Evolutionary conservation across 1,284 basidiomycete species (phyloP).

Genomic region (Marasmius fiardii): DNA sequence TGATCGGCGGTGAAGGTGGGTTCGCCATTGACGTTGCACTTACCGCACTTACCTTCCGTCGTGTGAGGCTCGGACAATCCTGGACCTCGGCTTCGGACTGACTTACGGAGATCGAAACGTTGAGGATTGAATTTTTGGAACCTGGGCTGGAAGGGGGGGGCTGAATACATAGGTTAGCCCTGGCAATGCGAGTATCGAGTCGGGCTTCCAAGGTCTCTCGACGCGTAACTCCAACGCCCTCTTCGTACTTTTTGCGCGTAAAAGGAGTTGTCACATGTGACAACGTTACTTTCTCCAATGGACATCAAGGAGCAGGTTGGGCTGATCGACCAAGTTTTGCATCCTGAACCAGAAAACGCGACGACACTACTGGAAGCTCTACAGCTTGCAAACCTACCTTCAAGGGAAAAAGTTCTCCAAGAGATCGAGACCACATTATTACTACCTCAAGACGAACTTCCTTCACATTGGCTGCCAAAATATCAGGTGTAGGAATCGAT

Average conservation of each 20-base stretch:
- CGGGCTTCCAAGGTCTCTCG: too few species aligned
- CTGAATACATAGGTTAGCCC: too few species aligned
- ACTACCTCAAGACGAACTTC: slow-evolving; percentile 59
- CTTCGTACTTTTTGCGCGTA: too few species aligned
- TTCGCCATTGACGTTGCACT: neutral
- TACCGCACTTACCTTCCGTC: slow-evolving; percentile 1
- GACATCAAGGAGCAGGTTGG: slow-evolving; percentile 26
- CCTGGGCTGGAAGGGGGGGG: neutral
- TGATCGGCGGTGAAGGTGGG: neutral
- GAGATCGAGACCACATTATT: slow-evolving; percentile 70
- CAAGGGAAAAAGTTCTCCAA: slow-evolving; percentile 53
- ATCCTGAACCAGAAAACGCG: slow-evolving; percentile 39
- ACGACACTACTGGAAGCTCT: slow-evolving; percentile 45
- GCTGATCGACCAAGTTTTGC: slow-evolving; percentile 45
- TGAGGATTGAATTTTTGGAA: neutral
- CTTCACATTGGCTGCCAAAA: slow-evolving; percentile 66
- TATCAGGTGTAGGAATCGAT: slow-evolving; percentile 66
- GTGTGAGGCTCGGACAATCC: too few species aligned
- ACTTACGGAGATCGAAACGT: neutral
- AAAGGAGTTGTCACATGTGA: slow-evolving; percentile 1
- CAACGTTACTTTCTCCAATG: slow-evolving; percentile 19
- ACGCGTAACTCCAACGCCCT: too few species aligned
- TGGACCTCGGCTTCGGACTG: too few species aligned
- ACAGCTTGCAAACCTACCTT: slow-evolving; percentile 52
- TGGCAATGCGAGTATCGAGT: too few species aligned